Base-by-base conservation (phyloP, 352 stramenopile species). In the Globisporangium uncinulatum region DNA sequence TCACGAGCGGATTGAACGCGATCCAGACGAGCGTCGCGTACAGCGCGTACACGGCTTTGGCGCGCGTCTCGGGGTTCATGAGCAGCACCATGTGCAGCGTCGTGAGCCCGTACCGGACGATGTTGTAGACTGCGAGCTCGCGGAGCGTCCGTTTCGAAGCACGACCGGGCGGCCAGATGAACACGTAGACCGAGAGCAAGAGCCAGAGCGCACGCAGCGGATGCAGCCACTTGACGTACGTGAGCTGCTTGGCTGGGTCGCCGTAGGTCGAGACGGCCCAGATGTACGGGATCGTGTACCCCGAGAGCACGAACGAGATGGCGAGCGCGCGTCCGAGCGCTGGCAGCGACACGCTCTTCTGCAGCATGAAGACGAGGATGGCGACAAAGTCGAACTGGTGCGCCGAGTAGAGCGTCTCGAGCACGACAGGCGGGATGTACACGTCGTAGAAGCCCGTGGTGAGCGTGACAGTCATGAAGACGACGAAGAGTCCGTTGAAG, bases 271-370 rank as follows among this genome's bases (percentile, higher is more conserved):
- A 57, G 31, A 57, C 21, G 31, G 61, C 71, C 43, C 55, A 57
- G 13, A 73, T 48, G 44, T 69, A 70, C 48, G 60, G 29, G 1
- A 74, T 46, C 7, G 51, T 62, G 56, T 73, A 73, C 17, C 56
- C 64, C 0, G 67, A 68, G 3, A 77, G 20, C 4, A 69, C 6
- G 1, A 81, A 0, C 8, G 71, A 57, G 11, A 73, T 59, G 14
- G 20, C 31, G 6, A 71, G 24, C 1, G 53, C 58, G 14, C 72
- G 74, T 3, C 62, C 36, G 5, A 85, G 21, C 0, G 72, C 74
- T n/a, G 69, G 63, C 1, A 57, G 10, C 4, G 74, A 82, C 4
- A 82, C 17, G 45, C 70, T 85, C 45, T 85, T 85, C 49, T 82
- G 58, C 29, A 71, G 65, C 57, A 82, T 65, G 20, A 82, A 57